Evolutionary conservation across 208 protist genomes (phyloP), one percentile per base, ranked within the genome.

Genomic region (Leishmania tropica): DNA sequence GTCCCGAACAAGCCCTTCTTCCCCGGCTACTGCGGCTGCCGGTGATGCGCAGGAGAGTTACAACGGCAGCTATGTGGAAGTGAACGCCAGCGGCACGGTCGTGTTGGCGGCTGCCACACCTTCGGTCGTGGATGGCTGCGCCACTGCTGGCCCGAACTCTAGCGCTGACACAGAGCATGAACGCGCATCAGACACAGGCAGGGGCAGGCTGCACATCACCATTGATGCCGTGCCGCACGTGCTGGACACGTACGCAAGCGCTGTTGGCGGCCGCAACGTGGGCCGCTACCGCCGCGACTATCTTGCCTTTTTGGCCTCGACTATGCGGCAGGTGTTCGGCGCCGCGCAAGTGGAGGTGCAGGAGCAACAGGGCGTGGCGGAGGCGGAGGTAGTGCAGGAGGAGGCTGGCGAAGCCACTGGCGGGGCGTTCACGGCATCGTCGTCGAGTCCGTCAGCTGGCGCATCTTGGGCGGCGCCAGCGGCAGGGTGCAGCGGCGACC

Each of bases 151-250:
- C 0, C 19, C 67, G 7, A 19, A 40, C 31, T 54, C 83, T 21
- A 21, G 45, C 78, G 24, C 45, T 72, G 73, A 51, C 19, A 28
- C 28, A 2, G 80, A 73, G n/a, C 37, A 85, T 24, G 83, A 81
- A n/a, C 56, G n/a, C 24, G 84, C 37, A 42, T 73, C 85, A 45
- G 70, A 85, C 45, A 72, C 76, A 28, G 76, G 83, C 10, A 56
- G 75, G 17, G 87, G 81, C 24, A 85, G 84, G 75, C 86, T 97
- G 70, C 85, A 91, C 81, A 88, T 97, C 54, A 84, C 68, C 53
- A 90, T 97, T 75, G 94, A 96, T 53, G 90, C 90, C 60, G 90
- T 87, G 8, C 90, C 91, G 31, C 79, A 83, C 56, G 93, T 96
- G 62, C 77, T 95, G 70, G 89, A 95, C 80, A 78, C 81, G 42